phyloP scores from a whole-genome alignment of 805 yeast genomes.

The Myxozyma geophila region DNA sequence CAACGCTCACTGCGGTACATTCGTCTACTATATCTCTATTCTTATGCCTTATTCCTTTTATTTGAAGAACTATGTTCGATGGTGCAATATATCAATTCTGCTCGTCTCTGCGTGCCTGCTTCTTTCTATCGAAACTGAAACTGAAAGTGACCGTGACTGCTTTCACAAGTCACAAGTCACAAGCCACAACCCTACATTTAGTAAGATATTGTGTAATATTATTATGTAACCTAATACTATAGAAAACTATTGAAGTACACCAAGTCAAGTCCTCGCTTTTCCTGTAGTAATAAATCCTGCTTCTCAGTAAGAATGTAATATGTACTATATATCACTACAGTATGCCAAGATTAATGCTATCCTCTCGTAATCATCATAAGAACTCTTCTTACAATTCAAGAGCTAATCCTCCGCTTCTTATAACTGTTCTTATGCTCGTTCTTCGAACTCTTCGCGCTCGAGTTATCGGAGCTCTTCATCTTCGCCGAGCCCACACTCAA shows the following conservation, averaged over 20 bases:
- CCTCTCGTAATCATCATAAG: background rate
- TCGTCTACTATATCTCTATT: too few relatives aligned
- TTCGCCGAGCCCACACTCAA: constrained; percentile 89
- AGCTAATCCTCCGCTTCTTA: constrained; percentile 6
- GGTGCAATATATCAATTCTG: too few relatives aligned
- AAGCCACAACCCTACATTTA: background rate
- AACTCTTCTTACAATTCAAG: background rate
- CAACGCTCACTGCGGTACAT: too few relatives aligned
- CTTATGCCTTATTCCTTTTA: too few relatives aligned
- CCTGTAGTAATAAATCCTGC: too few relatives aligned
- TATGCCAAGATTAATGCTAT: background rate
- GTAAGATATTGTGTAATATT: background rate
- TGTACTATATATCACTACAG: too few relatives aligned
- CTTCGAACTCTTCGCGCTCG: constrained; percentile 12
- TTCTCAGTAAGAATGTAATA: too few relatives aligned
- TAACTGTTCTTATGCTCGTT: background rate
- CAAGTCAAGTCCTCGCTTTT: too few relatives aligned
- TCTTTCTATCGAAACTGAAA: background rate
- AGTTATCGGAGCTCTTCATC: constrained; percentile 11
- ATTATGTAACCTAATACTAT: too few relatives aligned
- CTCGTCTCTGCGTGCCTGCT: constrained; percentile 25
- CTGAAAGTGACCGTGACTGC: too few relatives aligned
- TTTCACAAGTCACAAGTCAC: constrained; percentile 1
- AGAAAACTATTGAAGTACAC: too few relatives aligned
- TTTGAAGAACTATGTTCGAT: too few relatives aligned